Evolutionary conservation across 2,329 filamentous ascomycete genomes (phyloP).

Genomic region (Sporothrix humicola): DNA sequence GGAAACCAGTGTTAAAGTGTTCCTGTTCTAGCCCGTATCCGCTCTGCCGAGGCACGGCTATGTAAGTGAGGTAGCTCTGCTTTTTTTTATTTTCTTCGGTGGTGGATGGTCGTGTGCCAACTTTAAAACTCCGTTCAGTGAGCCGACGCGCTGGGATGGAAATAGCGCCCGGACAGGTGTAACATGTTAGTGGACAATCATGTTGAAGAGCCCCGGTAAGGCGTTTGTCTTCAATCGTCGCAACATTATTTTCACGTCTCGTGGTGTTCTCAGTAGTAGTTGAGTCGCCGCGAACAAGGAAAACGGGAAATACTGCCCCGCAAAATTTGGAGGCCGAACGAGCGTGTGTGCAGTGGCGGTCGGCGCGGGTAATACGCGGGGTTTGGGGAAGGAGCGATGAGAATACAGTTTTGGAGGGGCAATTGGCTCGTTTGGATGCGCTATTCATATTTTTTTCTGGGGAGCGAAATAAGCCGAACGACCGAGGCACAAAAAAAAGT

Average conservation of each 20-base stretch:
- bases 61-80: not conserved
- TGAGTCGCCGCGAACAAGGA: not conserved
- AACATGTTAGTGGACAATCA: no score
- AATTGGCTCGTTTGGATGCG: not conserved
- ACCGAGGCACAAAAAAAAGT: conserved; percentile 35
- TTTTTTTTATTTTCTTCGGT: not conserved
- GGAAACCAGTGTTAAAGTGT: not conserved
- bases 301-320: conserved; percentile 25
- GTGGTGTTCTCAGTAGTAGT: not conserved
- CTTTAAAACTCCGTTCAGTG: not conserved
- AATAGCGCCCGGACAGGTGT: not conserved
- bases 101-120: conserved; percentile 3
- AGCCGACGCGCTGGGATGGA: not conserved
- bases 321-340: conserved; percentile 29
- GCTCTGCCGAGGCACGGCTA: conserved; percentile 37
- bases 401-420: conserved; percentile 24
- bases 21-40: conserved; percentile 26
- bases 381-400: conserved; percentile 20
- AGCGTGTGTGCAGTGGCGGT: not conserved
- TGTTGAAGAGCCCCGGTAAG: not conserved
- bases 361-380: conserved; percentile 25
- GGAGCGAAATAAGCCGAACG: conserved; percentile 34
- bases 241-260: not conserved
- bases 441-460: not conserved
- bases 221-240: not conserved